A percentile compares a stretch with the other conserved stretches of the same genome.
These are phyloP conservation scores for Parastagonospora nodorum DNA, from an alignment of 2,329 filamentous ascomycete species.

Conservation along the genomic window DNA sequence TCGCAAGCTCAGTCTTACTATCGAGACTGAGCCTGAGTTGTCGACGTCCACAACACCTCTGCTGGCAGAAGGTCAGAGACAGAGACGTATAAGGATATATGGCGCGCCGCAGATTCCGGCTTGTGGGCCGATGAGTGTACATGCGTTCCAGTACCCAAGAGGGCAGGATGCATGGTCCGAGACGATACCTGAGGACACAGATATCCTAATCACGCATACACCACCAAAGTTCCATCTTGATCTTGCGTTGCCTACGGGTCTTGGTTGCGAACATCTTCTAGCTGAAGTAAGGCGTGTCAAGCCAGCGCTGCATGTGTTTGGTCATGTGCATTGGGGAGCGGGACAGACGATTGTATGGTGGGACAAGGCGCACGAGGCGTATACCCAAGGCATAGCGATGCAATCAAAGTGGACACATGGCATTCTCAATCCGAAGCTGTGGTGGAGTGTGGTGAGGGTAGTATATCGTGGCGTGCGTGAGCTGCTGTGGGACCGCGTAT, in stretches of 20 bases:
- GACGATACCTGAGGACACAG: constrained; percentile 71
- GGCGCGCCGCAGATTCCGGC: constrained; percentile 80
- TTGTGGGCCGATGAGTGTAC: constrained; percentile 68
- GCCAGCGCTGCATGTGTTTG: constrained; percentile 80
- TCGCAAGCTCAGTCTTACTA: constrained; percentile 65
- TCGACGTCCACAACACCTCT: constrained; percentile 21
- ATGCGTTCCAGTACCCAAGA: constrained; percentile 77
- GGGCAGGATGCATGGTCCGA: constrained; percentile 72
- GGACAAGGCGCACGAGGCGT: constrained; percentile 72
- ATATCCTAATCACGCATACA: constrained; percentile 81
- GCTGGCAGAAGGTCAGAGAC: constrained; percentile 17
- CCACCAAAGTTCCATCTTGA: constrained; percentile 76
- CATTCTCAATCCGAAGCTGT: constrained; percentile 48
- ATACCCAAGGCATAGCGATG: constrained; percentile 66
- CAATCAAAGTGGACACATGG: constrained; percentile 46
- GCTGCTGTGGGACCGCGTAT: constrained; percentile 65
- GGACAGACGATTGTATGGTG: constrained; percentile 74
- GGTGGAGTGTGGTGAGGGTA: constrained; percentile 59
- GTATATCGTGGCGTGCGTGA: constrained; percentile 59
- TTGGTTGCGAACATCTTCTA: constrained; percentile 74
- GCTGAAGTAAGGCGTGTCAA: constrained; percentile 74
- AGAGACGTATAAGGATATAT: constrained; percentile 70
- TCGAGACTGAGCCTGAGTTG: constrained; percentile 21
- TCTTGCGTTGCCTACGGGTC: constrained; percentile 60
- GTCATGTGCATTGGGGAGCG: constrained; percentile 79